Evolutionary conservation across 1,139 yeast genomes (phyloP), one percentile per base, ranked within the genome.

Genomic region (Magnusiomyces clavatus): DNA sequence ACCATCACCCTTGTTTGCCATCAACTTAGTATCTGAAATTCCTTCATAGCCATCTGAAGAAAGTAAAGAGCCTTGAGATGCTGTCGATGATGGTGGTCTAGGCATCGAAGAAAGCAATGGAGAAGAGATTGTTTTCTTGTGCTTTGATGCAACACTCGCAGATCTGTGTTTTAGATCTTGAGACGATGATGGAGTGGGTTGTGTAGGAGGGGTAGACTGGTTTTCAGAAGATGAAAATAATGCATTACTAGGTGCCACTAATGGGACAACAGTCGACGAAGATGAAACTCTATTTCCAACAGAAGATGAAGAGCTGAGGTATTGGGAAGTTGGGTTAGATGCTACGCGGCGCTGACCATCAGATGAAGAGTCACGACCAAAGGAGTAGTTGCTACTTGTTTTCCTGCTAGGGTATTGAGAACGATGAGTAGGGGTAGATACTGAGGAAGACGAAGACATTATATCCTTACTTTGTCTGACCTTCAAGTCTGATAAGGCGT

Each of bases 91-190:
- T 3, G 54, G 51, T 5, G 52, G 52, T 16, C 49, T 38, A 16
- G 56, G 54, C 50, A 51, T 51, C 19, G 40, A 48, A 1, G 54
- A 47, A 1, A 53, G 46, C 38, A 51, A 38, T 6, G 56, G 54
- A 1, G 56, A 53, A n/a, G 54, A 51, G 1, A 42, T 40, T 1
- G 50, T 51, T n/a, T 53, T 48, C 40, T 47, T 42, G 41, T 53
- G 53, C 34, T 16, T 43, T 10, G 19, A 43, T n/a, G 42, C 14
- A 3, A 14, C 42, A 39, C 24, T 39, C 3, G 42, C 20, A 6
- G 13, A 10, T 10, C 42, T 39, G 16, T 17, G 42, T 19, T 19
- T 20, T 16, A 14, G 3, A 14, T 39, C 42, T 16, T 39, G 42
- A 39, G 42, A 39, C 24, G 20, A 39, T 16, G 48, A 36, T 8